Conservation (phyloP, 805 yeast species). For the Suhomyces xylopsoci region DNA sequence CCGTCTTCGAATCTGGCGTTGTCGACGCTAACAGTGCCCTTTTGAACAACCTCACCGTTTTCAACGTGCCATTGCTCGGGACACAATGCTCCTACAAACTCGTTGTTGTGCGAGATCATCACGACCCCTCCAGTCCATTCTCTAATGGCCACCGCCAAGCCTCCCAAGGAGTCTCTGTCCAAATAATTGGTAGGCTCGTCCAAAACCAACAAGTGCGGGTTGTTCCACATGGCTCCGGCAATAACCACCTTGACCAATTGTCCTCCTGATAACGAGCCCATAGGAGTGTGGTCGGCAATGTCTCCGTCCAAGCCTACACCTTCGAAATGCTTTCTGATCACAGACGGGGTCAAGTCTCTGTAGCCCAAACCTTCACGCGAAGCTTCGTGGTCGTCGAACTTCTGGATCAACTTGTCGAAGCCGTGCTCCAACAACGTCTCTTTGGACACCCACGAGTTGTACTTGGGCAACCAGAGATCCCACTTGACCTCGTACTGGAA, state of each 20-base stretch:
- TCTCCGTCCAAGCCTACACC: constrained; percentile 97
- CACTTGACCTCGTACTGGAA: constrained; percentile 97
- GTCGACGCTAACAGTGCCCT: constrained; percentile 76
- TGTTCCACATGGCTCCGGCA: constrained; percentile 99
- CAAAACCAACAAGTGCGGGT: constrained; percentile 91
- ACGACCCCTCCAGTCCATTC: constrained; percentile 99
- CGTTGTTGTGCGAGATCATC: constrained; percentile 96
- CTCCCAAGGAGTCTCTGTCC: constrained; percentile 97
- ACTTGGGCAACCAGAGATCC: constrained; percentile 88
- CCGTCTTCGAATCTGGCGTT: constrained; percentile 79
- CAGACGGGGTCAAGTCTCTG: constrained; percentile 70
- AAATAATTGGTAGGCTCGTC: constrained; percentile 98
- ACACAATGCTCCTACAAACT: constrained; percentile 94
- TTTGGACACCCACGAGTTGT: constrained; percentile 89
- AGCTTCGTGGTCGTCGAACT: constrained; percentile 47
- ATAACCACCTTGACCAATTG: constrained; percentile 97
- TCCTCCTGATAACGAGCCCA: constrained; percentile 97
- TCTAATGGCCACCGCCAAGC: constrained; percentile 94
- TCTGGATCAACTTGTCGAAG: constrained; percentile 41
- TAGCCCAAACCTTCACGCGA: constrained; percentile 49
- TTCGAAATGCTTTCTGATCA: constrained; percentile 93
- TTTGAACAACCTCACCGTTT: constrained; percentile 83
- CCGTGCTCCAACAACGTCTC: constrained; percentile 72
- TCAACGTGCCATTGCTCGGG: constrained; percentile 99
- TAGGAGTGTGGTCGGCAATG: constrained; percentile 96